These are phyloP conservation scores for Hamigera avellanea DNA, from an alignment of 495 filamentous ascomycete genomes.

Conservation along the genomic window DNA sequence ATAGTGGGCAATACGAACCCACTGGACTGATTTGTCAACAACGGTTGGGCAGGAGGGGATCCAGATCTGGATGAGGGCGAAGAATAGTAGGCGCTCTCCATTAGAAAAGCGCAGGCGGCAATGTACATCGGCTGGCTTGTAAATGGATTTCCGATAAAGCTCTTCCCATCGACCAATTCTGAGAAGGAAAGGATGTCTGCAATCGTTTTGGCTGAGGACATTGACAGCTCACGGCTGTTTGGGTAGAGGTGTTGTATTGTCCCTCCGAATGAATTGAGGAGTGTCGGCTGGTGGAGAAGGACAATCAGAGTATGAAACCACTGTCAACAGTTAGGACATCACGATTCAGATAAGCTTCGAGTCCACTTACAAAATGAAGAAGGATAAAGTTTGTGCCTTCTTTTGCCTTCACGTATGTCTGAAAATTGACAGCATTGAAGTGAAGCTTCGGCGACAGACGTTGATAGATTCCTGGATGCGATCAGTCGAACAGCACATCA, in stretches of 20 bases:
- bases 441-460: conserved; percentile 57
- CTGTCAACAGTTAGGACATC: conserved; percentile 7
- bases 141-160: conserved; percentile 76
- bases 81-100: conserved; percentile 53
- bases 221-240: conserved; percentile 68
- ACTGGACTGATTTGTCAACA: conserved; percentile 28
- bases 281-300: conserved; percentile 68
- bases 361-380: conserved; percentile 60
- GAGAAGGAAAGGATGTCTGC: conserved; percentile 74
- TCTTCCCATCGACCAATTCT: conserved; percentile 66
- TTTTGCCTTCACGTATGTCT: conserved; percentile 60
- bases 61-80: conserved; percentile 23
- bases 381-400: conserved; percentile 77
- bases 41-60: conserved; percentile 18
- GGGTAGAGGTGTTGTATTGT: conserved; percentile 56
- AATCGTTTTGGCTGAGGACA: conserved; percentile 83
- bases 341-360: too few relatives aligned
- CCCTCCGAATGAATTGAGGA: conserved; percentile 66
- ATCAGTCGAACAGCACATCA: background rate
- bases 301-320: conserved; percentile 87
- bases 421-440: conserved; percentile 71
- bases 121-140: conserved; percentile 87
- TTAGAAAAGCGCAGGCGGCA: conserved; percentile 74
- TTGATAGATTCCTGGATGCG: conserved; percentile 52
- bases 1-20: conserved; percentile 30